These are phyloP conservation scores for Neurospora sp. DNA, from an alignment of 495 filamentous ascomycete species.

Conservation along the genomic window DNA sequence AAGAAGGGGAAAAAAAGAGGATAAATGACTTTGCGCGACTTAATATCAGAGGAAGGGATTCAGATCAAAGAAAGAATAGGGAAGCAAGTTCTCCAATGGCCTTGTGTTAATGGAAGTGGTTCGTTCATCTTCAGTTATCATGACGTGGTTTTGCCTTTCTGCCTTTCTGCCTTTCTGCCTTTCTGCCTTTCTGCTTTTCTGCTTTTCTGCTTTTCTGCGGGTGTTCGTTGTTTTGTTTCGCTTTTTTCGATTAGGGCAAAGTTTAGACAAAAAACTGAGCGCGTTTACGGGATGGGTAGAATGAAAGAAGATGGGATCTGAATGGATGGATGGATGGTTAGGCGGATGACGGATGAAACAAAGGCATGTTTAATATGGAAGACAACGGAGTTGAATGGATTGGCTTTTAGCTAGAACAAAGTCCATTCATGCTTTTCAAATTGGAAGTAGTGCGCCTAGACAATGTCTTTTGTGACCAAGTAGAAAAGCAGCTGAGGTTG, in stretches of 20 bases:
- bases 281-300: not conserved
- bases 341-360: not conserved
- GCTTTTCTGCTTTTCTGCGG: not conserved
- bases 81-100: not conserved
- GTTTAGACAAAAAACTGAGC: not conserved
- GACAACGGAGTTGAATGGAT: not conserved
- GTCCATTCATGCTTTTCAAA: not conserved
- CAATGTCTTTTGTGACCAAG: not conserved
- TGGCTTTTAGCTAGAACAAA: not conserved
- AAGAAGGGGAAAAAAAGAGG: not conserved
- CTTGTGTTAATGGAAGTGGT: not conserved
- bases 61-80: not conserved
- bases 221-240: not conserved
- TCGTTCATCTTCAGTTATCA: not conserved
- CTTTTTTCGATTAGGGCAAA: not conserved
- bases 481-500: not conserved
- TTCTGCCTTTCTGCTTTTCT: not conserved
- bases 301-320: not conserved
- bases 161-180: not conserved
- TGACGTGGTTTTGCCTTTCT: not conserved
- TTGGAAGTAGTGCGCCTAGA: not conserved
- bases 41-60: not conserved
- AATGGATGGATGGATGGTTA: not conserved
- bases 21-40: not conserved
- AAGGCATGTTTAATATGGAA: not conserved